Evolutionary conservation across 2,329 filamentous ascomycete genomes (phyloP), one percentile per base, ranked within the genome.

Genomic region (Grosmannia clavigera): DNA sequence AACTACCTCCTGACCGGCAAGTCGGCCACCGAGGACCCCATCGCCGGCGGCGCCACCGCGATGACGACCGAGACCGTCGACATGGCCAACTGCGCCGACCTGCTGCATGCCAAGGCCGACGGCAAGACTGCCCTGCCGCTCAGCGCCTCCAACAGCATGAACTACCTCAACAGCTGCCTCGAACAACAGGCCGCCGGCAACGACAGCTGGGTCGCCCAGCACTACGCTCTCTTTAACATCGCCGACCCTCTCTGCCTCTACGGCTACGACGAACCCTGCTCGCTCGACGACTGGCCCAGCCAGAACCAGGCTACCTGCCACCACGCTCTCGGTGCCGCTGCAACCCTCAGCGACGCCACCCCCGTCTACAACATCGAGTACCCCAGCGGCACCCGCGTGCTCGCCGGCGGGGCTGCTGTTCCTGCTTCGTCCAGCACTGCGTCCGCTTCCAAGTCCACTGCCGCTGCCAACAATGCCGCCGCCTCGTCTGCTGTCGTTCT

Each of bases 71-170:
- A 75, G 63, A 69, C 73, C 60, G 76, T 76, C 40, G 72, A 73
- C 60, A 72, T 74, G 31, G 71, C 69, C 61, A 70, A 76, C 33
- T 84, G 81, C 70, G 68, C 69, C 14, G 66, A 69, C 56, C 72
- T 84, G n/a, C 73, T 83, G 62, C 65, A 75, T 48, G 5, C 54
- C 35, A 77, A 77, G 11, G 65, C 72, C 33, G 38, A 38, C 35
- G 33, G 51, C 19, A 48, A 27, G 19, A 6, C 33, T 10, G 38
- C 50, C 1, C 63, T 71, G 51, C 67, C 68, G 19, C 63, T 71
- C n/a, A 66, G 74, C 66, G 79, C 78, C 0, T 67, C 76, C 61
- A 81, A 80, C 68, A 76, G 74, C 72, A 79, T 80, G 73, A 78
- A 81, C 66, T 81, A 74, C 59, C 67, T 81, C n/a, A 69, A 70